Percentiles rank a stretch among this genome's conserved stretches.
Conservation (phyloP, 768 basidiomycete genomes). For the Boletales sp. region DNA sequence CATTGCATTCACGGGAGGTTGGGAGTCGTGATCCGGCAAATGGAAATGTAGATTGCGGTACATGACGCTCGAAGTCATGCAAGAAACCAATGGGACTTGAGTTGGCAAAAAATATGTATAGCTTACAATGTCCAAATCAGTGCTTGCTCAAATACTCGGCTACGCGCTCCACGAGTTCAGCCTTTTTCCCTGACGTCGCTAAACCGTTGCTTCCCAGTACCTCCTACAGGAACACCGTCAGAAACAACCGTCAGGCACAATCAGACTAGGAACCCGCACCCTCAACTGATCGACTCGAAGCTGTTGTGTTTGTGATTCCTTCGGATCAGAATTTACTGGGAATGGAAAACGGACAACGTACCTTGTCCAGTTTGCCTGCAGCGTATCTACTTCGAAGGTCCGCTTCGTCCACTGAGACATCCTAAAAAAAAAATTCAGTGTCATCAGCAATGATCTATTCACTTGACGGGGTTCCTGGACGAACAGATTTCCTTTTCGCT, state of each 20-base stretch:
- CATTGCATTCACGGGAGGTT: too few relatives aligned
- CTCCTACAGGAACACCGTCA: constrained; percentile 44
- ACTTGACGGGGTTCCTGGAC: constrained; percentile 19
- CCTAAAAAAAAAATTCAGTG: constrained; percentile 33
- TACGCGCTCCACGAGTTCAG: constrained; percentile 65
- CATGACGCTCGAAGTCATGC: too few relatives aligned
- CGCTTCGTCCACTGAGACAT: constrained; percentile 62
- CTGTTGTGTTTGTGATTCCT: constrained; percentile 35
- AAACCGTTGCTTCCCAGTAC: constrained; percentile 67
- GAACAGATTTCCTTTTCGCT: constrained; percentile 70
- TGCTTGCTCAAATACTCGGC: constrained; percentile 49
- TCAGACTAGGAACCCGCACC: constrained; percentile 36
- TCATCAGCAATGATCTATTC: constrained; percentile 1
- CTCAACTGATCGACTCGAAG: constrained; percentile 77
- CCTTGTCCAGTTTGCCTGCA: constrained; percentile 61
- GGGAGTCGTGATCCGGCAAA: too few relatives aligned
- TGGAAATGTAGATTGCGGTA: too few relatives aligned
- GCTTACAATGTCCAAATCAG: constrained; percentile 6
- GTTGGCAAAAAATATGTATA: too few relatives aligned
- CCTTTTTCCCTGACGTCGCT: constrained; percentile 65
- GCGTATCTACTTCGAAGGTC: constrained; percentile 71
- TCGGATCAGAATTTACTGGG: too few relatives aligned
- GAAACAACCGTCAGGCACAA: background rate
- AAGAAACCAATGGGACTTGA: too few relatives aligned
- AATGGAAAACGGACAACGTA: constrained; percentile 27